Evolutionary conservation across 106 monocot genomes (phyloP).

Genomic region (Apostasia shenzhenica): DNA sequence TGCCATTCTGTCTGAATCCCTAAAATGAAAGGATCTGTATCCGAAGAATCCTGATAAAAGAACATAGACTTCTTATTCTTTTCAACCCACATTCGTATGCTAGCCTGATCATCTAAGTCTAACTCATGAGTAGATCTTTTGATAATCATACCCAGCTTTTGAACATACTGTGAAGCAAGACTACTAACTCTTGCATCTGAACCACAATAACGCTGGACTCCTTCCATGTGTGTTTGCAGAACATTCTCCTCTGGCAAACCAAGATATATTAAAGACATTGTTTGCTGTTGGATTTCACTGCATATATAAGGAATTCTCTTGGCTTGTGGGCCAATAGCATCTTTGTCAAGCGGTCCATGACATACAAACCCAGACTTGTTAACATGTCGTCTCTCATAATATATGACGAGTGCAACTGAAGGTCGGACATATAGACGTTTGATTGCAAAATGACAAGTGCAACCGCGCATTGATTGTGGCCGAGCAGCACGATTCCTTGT

Average conservation of each 20-base stretch:
- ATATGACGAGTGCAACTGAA: slow-evolving; percentile 75
- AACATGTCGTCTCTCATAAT: slow-evolving; percentile 81
- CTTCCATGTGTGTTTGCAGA: slow-evolving; percentile 86
- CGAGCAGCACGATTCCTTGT: slow-evolving; percentile 93
- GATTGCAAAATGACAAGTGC: slow-evolving; percentile 88
- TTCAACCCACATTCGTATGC: slow-evolving; percentile 91
- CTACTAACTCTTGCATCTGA: slow-evolving; percentile 47
- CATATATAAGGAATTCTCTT: slow-evolving; percentile 82
- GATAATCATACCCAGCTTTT: slow-evolving; percentile 93
- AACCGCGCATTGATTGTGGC: slow-evolving; percentile 98
- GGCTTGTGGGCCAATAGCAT: slow-evolving; percentile 89
- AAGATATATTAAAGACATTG: slow-evolving; percentile 92
- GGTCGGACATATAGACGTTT: slow-evolving; percentile 82
- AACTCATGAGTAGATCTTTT: slow-evolving; percentile 94
- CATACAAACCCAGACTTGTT: slow-evolving; percentile 92
- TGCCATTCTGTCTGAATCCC: slow-evolving; percentile 99
- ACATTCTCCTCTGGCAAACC: slow-evolving; percentile 94
- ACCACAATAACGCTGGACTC: slow-evolving; percentile 83
- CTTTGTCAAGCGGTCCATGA: slow-evolving; percentile 91
- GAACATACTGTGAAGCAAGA: slow-evolving; percentile 89
- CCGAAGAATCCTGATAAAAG: slow-evolving; percentile 84
- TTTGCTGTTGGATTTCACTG: slow-evolving; percentile 88
- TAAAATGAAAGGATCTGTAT: slow-evolving; percentile 82
- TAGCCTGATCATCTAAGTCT: slow-evolving; percentile 91
- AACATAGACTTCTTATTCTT: slow-evolving; percentile 92